Conservation (phyloP, 2,329 filamentous ascomycete genomes). For the Cladosporium phlei region DNA sequence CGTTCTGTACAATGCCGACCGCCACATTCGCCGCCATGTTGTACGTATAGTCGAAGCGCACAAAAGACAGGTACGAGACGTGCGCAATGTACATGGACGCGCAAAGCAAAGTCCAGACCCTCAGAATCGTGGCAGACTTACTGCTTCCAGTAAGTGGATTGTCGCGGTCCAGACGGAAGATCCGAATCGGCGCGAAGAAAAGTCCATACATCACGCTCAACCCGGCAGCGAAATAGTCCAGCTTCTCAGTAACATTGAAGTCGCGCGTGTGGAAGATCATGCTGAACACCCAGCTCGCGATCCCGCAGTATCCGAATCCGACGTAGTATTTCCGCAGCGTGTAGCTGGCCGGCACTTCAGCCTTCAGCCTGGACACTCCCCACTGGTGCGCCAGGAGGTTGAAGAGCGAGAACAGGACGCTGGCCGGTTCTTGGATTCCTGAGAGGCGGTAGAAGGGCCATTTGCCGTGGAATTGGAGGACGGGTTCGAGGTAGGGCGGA, state of each 20-base stretch:
- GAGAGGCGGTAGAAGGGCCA: conserved; percentile 92
- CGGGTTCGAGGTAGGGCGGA: conserved; percentile 57
- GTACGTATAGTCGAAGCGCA: conserved; percentile 92
- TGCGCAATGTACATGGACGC: conserved; percentile 66
- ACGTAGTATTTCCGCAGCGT: conserved; percentile 76
- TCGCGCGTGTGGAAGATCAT: conserved; percentile 91
- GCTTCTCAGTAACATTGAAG: conserved; percentile 77
- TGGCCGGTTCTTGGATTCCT: conserved; percentile 92
- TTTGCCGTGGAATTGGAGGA: conserved; percentile 96
- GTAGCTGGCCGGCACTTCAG: conserved; percentile 67
- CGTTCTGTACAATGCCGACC: conserved; percentile 72
- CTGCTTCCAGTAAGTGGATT: conserved; percentile 27
- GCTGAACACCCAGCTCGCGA: conserved; percentile 80
- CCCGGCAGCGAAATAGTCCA: conserved; percentile 94
- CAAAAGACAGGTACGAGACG: conserved; percentile 76
- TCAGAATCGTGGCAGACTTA: conserved; percentile 47
- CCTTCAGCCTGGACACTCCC: conserved; percentile 67
- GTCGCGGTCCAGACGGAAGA: conserved; percentile 71
- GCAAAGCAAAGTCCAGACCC: conserved; percentile 73
- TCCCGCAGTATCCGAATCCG: conserved; percentile 71
- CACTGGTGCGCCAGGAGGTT: conserved; percentile 82
- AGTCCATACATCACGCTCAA: conserved; percentile 86
- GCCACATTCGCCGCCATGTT: conserved; percentile 95
- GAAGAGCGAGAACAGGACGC: conserved; percentile 85
- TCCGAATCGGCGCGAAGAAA: conserved; percentile 75